Conservation (phyloP, 371 early-diverging fungal species). For the Mucor indicus region DNA sequence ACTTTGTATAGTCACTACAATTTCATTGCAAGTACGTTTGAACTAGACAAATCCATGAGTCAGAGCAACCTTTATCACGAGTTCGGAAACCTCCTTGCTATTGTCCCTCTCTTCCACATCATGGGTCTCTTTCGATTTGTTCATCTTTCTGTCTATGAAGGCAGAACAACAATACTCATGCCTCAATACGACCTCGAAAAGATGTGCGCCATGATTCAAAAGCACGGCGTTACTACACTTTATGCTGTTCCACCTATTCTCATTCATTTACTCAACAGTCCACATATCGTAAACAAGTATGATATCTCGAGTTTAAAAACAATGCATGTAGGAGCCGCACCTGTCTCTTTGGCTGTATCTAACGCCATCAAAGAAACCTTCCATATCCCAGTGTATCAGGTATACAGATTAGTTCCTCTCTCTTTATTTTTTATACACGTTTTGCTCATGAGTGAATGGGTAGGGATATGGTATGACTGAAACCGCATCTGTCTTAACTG, state of each 20-base stretch:
- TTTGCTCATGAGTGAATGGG: too few relatives aligned
- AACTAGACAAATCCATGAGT: not conserved
- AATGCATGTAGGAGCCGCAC: constrained; percentile 71
- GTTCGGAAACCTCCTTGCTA: constrained; percentile 51
- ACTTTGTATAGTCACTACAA: constrained; percentile 18
- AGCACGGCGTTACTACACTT: constrained; percentile 53
- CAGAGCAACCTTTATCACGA: not conserved
- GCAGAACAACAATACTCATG: constrained; percentile 20
- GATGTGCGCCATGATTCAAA: constrained; percentile 54
- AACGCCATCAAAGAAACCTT: not conserved
- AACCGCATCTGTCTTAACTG: constrained; percentile 22
- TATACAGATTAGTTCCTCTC: too few relatives aligned
- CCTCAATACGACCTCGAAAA: constrained; percentile 22
- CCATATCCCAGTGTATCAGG: constrained; percentile 3
- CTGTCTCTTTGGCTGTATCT: constrained; percentile 31
- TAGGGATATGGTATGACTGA: constrained; percentile 65
- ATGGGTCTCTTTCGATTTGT: constrained; percentile 51
- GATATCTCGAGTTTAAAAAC: constrained; percentile 54
- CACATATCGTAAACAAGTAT: constrained; percentile 51
- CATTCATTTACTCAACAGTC: constrained; percentile 35
- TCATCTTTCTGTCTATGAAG: constrained; percentile 4
- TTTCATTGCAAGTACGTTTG: constrained; percentile 18
- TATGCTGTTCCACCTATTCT: constrained; percentile 69
- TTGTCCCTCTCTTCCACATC: constrained; percentile 82
- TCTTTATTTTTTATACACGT: too few relatives aligned